Evolutionary conservation across 495 filamentous ascomycete genomes (phyloP).

Genomic region (Penicillium turbatum): DNA sequence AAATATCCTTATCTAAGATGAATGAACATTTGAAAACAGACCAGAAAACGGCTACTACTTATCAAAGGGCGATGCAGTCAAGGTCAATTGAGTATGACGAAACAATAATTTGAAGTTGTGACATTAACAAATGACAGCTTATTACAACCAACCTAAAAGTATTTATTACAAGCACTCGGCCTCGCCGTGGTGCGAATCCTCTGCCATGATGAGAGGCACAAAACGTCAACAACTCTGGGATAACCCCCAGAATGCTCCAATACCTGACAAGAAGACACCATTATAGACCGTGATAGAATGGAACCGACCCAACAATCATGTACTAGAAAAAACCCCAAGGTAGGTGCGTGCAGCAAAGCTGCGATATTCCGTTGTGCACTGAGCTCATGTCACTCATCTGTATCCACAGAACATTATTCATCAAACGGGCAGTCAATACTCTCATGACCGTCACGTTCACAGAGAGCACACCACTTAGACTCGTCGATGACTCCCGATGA

Average conservation of each 20-base stretch:
- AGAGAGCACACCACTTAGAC: constrained; percentile 94
- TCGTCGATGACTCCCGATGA: constrained; percentile 72
- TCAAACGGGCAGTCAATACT: constrained; percentile 95
- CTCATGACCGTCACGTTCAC: constrained; percentile 92
- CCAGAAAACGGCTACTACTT: neutral
- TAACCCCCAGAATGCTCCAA: neutral
- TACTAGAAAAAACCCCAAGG: constrained; percentile 10
- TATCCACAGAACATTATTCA: constrained; percentile 54
- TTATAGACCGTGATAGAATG: neutral
- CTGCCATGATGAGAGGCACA: neutral
- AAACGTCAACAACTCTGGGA: neutral
- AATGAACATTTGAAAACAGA: neutral
- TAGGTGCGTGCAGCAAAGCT: constrained; percentile 8
- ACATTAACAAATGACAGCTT: neutral
- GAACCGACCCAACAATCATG: constrained; percentile 14
- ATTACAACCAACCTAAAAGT: neutral
- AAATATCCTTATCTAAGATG: neutral
- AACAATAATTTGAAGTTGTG: neutral
- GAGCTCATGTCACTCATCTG: constrained; percentile 10
- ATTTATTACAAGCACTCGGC: constrained; percentile 2
- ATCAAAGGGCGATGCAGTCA: neutral
- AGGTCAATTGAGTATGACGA: neutral
- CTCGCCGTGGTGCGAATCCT: neutral
- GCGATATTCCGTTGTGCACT: constrained; percentile 3
- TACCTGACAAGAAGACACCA: neutral